phyloP scores from a whole-genome alignment of 768 basidiomycete genomes.

The Tephrocybe sp. region DNA sequence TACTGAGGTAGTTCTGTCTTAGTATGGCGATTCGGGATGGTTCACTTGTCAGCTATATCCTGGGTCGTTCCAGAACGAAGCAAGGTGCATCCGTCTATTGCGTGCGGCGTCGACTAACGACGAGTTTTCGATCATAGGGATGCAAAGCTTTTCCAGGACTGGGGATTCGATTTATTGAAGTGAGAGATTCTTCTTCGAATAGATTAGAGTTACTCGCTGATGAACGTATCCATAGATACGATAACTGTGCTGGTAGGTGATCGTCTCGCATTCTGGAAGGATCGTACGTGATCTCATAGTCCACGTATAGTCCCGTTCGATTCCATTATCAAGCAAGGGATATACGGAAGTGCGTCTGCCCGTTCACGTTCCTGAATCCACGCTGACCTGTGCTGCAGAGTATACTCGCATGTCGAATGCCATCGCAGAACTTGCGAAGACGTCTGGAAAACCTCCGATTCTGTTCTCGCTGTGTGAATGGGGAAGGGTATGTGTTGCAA shows the following conservation, averaged over 20 bases:
- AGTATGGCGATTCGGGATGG: slow-evolving; percentile 70
- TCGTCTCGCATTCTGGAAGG: not conserved
- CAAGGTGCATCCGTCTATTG: not conserved
- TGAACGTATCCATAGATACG: slow-evolving; percentile 33
- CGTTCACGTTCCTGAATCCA: not conserved
- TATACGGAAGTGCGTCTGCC: slow-evolving; percentile 47
- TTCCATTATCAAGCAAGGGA: slow-evolving; percentile 53
- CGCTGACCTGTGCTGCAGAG: slow-evolving; percentile 4
- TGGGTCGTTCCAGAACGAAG: slow-evolving; percentile 62
- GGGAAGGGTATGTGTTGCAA: slow-evolving; percentile 54
- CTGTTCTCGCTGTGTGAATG: slow-evolving; percentile 65
- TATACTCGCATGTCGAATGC: slow-evolving; percentile 66
- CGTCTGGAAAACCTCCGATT: slow-evolving; percentile 47
- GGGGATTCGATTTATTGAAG: slow-evolving; percentile 74
- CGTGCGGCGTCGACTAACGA: not conserved
- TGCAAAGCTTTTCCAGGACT: slow-evolving; percentile 54
- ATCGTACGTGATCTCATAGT: not conserved
- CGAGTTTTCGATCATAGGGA: slow-evolving; percentile 37
- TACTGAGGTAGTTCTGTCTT: not conserved
- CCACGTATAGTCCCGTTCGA: slow-evolving; percentile 53
- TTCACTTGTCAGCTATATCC: slow-evolving; percentile 69
- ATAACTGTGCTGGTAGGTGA: slow-evolving; percentile 51
- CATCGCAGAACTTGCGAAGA: slow-evolving; percentile 46
- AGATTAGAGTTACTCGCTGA: not conserved
- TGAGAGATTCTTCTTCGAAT: slow-evolving; percentile 22